Evolutionary conservation across 768 basidiomycete genomes (phyloP).

Genomic region (Suillus placidus): DNA sequence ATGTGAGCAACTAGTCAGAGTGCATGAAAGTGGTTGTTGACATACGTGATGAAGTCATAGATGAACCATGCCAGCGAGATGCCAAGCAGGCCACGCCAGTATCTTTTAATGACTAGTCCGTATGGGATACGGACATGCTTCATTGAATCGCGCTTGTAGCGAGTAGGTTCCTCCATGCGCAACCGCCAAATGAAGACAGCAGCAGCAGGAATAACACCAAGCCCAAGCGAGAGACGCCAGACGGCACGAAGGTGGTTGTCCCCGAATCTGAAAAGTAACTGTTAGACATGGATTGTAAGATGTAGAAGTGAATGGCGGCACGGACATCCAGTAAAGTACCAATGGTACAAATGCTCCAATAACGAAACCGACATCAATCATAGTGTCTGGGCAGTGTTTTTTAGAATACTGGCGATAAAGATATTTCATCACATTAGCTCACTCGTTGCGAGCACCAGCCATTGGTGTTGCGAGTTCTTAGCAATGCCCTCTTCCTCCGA

Average conservation of each 20-base stretch:
- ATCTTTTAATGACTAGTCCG: constrained; percentile 72
- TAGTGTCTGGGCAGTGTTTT: constrained; percentile 52
- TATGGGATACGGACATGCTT: constrained; percentile 75
- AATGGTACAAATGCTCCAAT: constrained; percentile 80
- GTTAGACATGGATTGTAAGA: constrained; percentile 3
- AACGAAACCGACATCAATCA: constrained; percentile 88
- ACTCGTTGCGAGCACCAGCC: constrained; percentile 92
- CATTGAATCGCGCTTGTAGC: constrained; percentile 81
- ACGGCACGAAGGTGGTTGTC: constrained; percentile 79
- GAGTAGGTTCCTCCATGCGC: constrained; percentile 77
- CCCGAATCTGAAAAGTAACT: constrained; percentile 57
- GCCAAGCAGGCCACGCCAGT: constrained; percentile 74
- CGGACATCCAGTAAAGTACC: constrained; percentile 87
- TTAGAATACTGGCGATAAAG: constrained; percentile 10
- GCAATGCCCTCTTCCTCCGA: constrained; percentile 80
- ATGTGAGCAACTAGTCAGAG: background rate
- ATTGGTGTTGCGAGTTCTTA: constrained; percentile 81
- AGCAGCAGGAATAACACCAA: constrained; percentile 80
- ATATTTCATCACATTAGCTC: constrained; percentile 24
- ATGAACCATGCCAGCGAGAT: constrained; percentile 84
- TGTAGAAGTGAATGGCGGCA: constrained; percentile 10
- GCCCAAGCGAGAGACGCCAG: constrained; percentile 85
- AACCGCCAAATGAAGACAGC: constrained; percentile 88
- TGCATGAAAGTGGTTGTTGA: constrained; percentile 15
- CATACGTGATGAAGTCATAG: constrained; percentile 78